These are phyloP conservation scores for Canariomyces notabilis DNA, from an alignment of 2,329 filamentous ascomycete genomes.

Conservation along the genomic window DNA sequence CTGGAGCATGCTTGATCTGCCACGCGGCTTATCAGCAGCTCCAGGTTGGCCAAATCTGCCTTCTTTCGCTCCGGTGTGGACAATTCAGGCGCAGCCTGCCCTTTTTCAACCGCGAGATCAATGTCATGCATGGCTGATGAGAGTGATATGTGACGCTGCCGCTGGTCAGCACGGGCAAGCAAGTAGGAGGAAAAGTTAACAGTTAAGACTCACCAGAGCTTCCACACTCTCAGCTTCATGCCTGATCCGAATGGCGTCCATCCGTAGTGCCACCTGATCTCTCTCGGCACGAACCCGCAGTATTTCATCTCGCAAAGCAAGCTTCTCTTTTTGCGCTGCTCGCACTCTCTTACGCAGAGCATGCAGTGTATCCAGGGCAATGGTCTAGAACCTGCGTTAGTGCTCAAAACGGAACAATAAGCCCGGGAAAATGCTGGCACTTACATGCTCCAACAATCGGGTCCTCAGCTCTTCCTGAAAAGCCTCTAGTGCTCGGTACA, in stretches of 20 bases:
- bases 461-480: slow-evolving; percentile 54
- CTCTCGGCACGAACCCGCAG: slow-evolving; percentile 53
- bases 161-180: slow-evolving; percentile 3
- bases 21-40: slow-evolving; percentile 51
- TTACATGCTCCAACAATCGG: slow-evolving; percentile 54
- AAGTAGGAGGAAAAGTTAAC: not conserved
- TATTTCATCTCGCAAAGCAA: slow-evolving; percentile 55
- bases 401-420: not conserved
- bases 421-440: slow-evolving; percentile 23
- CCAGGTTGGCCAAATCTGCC: slow-evolving; percentile 52
- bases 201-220: slow-evolving; percentile 42
- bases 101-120: slow-evolving; percentile 47
- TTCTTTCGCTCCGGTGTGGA: slow-evolving; percentile 41
- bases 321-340: slow-evolving; percentile 52
- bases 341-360: slow-evolving; percentile 54
- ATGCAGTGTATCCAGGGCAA: slow-evolving; percentile 55
- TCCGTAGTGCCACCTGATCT: slow-evolving; percentile 57
- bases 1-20: slow-evolving; percentile 48
- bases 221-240: slow-evolving; percentile 52
- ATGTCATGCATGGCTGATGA: slow-evolving; percentile 59
- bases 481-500: slow-evolving; percentile 51
- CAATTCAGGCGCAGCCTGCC: slow-evolving; percentile 43
- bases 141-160: slow-evolving; percentile 44
- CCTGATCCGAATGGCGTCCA: slow-evolving; percentile 57
- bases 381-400: slow-evolving; percentile 37